Evolutionary conservation across 805 yeast species (phyloP), one percentile per base, ranked within the genome.

Genomic region (Zygosaccharomyces bailii): DNA sequence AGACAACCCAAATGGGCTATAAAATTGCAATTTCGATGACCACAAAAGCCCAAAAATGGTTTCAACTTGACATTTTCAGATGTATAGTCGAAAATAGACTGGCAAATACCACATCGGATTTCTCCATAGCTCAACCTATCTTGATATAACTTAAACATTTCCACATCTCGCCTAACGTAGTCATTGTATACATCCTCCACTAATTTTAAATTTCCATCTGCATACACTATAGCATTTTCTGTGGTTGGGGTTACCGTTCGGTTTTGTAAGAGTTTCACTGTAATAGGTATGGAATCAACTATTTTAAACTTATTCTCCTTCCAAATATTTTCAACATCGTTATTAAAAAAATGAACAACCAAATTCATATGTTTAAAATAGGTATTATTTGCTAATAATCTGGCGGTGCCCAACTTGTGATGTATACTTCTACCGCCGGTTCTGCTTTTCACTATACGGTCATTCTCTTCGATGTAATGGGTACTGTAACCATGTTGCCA

Each of bases 401-500:
- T 65, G 4, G 74, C 59, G 49, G 74, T 69, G 0, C 74, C 84
- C 9, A 82, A 40, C 36, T 73, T 72, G 38, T 73, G 71, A 39
- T 70, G 73, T 2, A 79, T 31, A 0, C 73, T 61, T 34, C 68
- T 59, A 0, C 77, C 75, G 11, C 69, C 60, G 4, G 60, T 59
- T 47, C 65, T 68, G 14, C 46, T 49, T 19, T 60, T 68, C 1
- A 71, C 63, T 8, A 78, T 58, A 41, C 82, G 61, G 8, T 60
- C 59, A 0, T 52, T 50, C 1, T 63, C 56, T 5, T 41, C 19
- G 3, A 86, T 78, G 56, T 79, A 86, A 30, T 88, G 67, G 0
- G 95, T 82, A 41, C 69, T 71, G 49, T 81, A 71, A 1, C 82
- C 69, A 60, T 86, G 93, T 53, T 86, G 95, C 78, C 86, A 82